Conservation (phyloP, 176 grass and related monocot species). For the Cymbopogon citratus region DNA sequence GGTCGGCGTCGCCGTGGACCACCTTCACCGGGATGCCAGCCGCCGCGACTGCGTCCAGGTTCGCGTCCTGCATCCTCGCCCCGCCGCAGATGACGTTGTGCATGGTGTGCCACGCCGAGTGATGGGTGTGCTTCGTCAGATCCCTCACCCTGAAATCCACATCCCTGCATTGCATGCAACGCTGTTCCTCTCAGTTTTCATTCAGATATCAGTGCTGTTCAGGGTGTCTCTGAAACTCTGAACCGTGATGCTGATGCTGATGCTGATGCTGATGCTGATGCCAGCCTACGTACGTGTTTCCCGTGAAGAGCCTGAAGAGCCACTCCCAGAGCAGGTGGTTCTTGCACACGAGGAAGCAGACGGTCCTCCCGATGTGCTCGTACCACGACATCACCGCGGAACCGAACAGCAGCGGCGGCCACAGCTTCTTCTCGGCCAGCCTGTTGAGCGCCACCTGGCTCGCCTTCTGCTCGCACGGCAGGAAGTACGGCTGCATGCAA, state of each 20-base stretch:
- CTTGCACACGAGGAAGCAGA: constrained; percentile 70
- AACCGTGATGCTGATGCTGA: no score
- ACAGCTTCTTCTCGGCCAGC: constrained; percentile 69
- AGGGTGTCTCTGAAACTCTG: no score
- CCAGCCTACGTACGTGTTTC: constrained; percentile 24
- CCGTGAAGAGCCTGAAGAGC: constrained; percentile 30
- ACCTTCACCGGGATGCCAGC: constrained; percentile 51
- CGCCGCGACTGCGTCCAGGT: constrained; percentile 47
- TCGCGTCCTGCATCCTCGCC: constrained; percentile 36
- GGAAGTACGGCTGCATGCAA: constrained; percentile 55
- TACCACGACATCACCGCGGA: constrained; percentile 95
- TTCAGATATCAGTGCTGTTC: no score
- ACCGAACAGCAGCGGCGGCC: constrained; percentile 65
- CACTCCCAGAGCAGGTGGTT: constrained; percentile 70
- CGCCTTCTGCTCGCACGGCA: constrained; percentile 19
- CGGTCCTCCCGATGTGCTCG: constrained; percentile 81
- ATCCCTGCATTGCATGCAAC: constrained; percentile 11
- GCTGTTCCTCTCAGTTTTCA: no score
- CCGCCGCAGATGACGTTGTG: constrained; percentile 91
- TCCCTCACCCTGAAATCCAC: constrained; percentile 47
- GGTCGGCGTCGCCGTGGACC: constrained; percentile 60
- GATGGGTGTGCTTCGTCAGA: constrained; percentile 76
- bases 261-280: no score
- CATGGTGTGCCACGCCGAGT: constrained; percentile 96
- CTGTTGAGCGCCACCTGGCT: constrained; percentile 53